phyloP scores from a whole-genome alignment of 1,139 yeast species.

The Blastobotrys malaysiensis region DNA sequence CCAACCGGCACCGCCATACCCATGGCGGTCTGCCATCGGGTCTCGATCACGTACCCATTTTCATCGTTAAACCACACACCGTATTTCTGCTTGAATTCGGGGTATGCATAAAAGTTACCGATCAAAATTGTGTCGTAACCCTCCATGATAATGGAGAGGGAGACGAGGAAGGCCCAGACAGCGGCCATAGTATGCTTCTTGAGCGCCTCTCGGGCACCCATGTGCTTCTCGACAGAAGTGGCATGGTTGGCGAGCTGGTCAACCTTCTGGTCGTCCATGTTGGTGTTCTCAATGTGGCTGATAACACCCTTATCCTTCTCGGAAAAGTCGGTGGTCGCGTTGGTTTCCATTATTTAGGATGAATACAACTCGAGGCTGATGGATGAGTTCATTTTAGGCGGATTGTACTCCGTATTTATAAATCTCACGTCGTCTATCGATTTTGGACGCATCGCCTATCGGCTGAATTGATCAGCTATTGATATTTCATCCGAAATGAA shows the following conservation, averaged over 20 bases:
- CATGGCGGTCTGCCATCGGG: constrained; percentile 44
- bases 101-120: constrained; percentile 39
- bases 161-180: constrained; percentile 14
- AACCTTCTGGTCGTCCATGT: background rate
- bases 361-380: background rate
- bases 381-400: background rate
- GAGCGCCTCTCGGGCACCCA: background rate
- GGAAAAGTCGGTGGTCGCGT: background rate
- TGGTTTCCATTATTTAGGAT: background rate
- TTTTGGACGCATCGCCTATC: background rate
- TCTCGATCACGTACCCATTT: constrained; percentile 33
- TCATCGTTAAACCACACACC: constrained; percentile 9
- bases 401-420: background rate
- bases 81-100: constrained; percentile 37
- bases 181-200: background rate
- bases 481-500: too few relatives aligned
- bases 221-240: background rate
- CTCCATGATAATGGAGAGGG: constrained; percentile 42
- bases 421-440: background rate
- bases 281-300: background rate
- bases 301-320: background rate
- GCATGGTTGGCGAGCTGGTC: background rate
- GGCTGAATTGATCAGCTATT: background rate
- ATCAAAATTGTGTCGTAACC: constrained; percentile 42
- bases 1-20: constrained; percentile 38